Conservation (phyloP, 257 asterid species). For the Handroanthus guayacan region DNA sequence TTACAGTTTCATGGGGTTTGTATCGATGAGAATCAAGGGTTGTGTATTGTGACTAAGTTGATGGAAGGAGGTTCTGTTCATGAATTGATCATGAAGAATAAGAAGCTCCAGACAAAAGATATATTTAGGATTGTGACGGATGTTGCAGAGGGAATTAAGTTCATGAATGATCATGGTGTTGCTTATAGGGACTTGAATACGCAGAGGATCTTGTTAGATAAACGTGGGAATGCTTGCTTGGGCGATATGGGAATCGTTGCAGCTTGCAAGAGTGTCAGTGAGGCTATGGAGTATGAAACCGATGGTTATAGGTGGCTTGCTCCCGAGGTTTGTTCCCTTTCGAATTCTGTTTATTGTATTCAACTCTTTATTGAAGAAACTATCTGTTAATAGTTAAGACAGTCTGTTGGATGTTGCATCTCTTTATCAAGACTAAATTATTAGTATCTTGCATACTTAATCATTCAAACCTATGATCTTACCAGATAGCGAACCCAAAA, state of each 20-base stretch:
- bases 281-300: slow-evolving; percentile 97
- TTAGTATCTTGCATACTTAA: slow-evolving; percentile 8
- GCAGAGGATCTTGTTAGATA: slow-evolving; percentile 83
- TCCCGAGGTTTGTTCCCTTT: slow-evolving; percentile 80
- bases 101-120: slow-evolving; percentile 79
- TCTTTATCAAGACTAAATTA: slow-evolving; percentile 10
- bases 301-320: slow-evolving; percentile 99
- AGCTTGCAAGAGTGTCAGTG: slow-evolving; percentile 86
- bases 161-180: slow-evolving; percentile 92
- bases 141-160: slow-evolving; percentile 88
- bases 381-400: slow-evolving; percentile 30
- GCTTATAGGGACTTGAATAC: slow-evolving; percentile 89
- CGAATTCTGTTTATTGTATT: slow-evolving; percentile 5
- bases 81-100: slow-evolving; percentile 72
- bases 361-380: background rate
- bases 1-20: slow-evolving; percentile 82
- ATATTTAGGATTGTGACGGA: slow-evolving; percentile 70
- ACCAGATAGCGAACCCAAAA: slow-evolving; percentile 16
- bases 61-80: slow-evolving; percentile 94
- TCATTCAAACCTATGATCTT: background rate
- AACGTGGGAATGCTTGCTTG: slow-evolving; percentile 86
- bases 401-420: slow-evolving; percentile 22
- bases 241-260: slow-evolving; percentile 95
- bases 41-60: slow-evolving; percentile 86
- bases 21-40: slow-evolving; percentile 81